Conservation (phyloP, 2,329 filamentous ascomycete species). For the Tolypocladium amazonense region DNA sequence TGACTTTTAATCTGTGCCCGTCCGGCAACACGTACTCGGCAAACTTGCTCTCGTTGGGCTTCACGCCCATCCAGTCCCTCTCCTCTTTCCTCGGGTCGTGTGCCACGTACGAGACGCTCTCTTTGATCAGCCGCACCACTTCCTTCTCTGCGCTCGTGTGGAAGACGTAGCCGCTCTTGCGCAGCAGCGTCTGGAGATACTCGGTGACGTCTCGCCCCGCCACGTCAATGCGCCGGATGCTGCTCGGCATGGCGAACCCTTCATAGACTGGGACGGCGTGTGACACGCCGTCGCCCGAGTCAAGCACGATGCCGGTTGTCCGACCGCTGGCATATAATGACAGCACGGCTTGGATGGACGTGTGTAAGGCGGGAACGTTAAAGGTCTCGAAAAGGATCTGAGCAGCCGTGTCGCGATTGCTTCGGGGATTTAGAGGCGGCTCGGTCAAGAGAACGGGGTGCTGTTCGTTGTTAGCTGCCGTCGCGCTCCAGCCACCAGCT, state of each 20-base stretch:
- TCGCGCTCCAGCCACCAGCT: no score
- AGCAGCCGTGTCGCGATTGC: slow-evolving; percentile 90
- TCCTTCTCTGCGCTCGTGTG: slow-evolving; percentile 99
- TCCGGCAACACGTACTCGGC: slow-evolving; percentile 87
- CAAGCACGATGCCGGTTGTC: slow-evolving; percentile 91
- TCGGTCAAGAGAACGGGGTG: slow-evolving; percentile 95
- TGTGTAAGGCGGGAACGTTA: slow-evolving; percentile 93
- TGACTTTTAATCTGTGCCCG: slow-evolving; percentile 82
- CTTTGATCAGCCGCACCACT: slow-evolving; percentile 95
- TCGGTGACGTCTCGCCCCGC: slow-evolving; percentile 94
- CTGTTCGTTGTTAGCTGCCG: slow-evolving; percentile 29
- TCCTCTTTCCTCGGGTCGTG: slow-evolving; percentile 87
- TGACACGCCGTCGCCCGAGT: slow-evolving; percentile 91
- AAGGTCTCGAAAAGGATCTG: slow-evolving; percentile 99
- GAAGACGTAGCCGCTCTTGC: slow-evolving; percentile 89
- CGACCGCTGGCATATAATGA: slow-evolving; percentile 93
- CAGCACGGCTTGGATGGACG: slow-evolving; percentile 91
- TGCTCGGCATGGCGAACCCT: slow-evolving; percentile 92
- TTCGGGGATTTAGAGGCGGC: slow-evolving; percentile 86
- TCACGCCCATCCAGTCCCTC: slow-evolving; percentile 83
- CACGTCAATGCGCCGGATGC: slow-evolving; percentile 91
- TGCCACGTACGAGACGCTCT: slow-evolving; percentile 86
- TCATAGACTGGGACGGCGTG: slow-evolving; percentile 97
- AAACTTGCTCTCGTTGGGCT: slow-evolving; percentile 65
- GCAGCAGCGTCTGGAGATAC: slow-evolving; percentile 78